Conservation (phyloP, 2,329 filamentous ascomycete genomes). For the Curvularia hawaiiensis region DNA sequence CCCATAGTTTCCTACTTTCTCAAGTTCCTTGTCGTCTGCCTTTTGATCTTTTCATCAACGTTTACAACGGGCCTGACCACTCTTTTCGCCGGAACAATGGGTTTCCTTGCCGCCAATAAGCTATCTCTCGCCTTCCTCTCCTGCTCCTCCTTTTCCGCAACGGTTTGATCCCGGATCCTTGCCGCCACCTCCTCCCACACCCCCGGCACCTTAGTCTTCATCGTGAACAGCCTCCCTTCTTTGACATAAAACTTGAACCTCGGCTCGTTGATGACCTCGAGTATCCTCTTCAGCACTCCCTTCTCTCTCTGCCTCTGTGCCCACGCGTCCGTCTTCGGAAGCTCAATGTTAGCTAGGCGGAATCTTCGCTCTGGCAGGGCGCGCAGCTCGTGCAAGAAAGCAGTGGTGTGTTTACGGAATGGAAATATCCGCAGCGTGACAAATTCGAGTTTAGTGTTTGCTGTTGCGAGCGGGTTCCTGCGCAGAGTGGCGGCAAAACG, state of each 20-base stretch:
- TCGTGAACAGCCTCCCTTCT: conserved; percentile 38
- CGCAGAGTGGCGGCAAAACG: conserved; percentile 29
- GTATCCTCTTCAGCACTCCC: conserved; percentile 20
- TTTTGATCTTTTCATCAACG: conserved; percentile 26
- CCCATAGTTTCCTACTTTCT: not conserved
- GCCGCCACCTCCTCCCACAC: conserved; percentile 44
- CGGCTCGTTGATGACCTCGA: conserved; percentile 37
- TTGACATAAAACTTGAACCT: conserved; percentile 46
- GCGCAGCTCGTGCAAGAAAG: conserved; percentile 40
- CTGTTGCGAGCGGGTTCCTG: conserved; percentile 19
- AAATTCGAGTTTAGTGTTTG: conserved; percentile 42
- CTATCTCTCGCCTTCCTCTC: not conserved
- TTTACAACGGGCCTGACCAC: not conserved
- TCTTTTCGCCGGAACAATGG: conserved; percentile 5
- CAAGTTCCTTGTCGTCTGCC: conserved; percentile 29
- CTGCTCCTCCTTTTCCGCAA: conserved; percentile 4
- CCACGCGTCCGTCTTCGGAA: conserved; percentile 32
- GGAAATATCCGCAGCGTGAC: conserved; percentile 44
- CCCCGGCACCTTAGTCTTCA: conserved; percentile 40
- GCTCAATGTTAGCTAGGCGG: conserved; percentile 43
- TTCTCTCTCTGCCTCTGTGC: conserved; percentile 27
- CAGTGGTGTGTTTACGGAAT: conserved; percentile 37
- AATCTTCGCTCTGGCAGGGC: conserved; percentile 33
- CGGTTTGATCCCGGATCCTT: conserved; percentile 36
- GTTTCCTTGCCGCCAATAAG: conserved; percentile 1